A percentile compares a stretch with the other conserved stretches of the same genome.
These are phyloP conservation scores for Neurospora sp. DNA, from an alignment of 495 filamentous ascomycete genomes.

Conservation along the genomic window DNA sequence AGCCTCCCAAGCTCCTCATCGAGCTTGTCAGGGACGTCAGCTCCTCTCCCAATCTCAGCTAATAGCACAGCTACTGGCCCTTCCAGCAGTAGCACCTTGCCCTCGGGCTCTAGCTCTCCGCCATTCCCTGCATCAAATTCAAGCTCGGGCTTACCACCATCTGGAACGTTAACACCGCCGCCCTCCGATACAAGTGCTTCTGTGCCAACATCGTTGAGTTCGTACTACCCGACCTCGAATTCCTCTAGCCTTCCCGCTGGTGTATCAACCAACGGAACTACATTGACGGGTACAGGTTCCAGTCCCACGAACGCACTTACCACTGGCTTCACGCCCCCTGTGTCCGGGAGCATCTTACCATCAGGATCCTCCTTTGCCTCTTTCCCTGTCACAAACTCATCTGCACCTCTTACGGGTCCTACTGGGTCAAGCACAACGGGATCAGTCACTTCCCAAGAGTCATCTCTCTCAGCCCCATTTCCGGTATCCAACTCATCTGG, in stretches of 20 bases:
- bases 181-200: neutral
- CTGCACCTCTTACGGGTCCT: neutral
- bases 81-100: neutral
- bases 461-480: neutral
- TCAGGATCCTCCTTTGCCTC: constrained; percentile 1
- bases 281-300: neutral
- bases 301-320: neutral
- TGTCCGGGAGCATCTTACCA: neutral
- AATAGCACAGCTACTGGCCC: neutral
- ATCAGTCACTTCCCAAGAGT: neutral
- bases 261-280: neutral
- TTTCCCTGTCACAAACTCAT: constrained; percentile 15
- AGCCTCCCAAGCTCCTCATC: neutral
- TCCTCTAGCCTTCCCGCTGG: neutral
- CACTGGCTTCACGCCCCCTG: neutral
- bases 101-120: neutral
- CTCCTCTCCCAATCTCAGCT: constrained; percentile 4
- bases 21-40: neutral
- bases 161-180: neutral
- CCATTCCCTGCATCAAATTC: constrained; percentile 9
- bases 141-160: neutral
- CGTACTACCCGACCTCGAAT: neutral
- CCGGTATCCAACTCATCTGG: neutral
- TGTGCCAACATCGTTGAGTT: neutral
- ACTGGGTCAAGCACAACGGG: neutral